Evolutionary conservation across 192 early-diverging fungal species (phyloP).

Genomic region (Powellomyces hirtus): DNA sequence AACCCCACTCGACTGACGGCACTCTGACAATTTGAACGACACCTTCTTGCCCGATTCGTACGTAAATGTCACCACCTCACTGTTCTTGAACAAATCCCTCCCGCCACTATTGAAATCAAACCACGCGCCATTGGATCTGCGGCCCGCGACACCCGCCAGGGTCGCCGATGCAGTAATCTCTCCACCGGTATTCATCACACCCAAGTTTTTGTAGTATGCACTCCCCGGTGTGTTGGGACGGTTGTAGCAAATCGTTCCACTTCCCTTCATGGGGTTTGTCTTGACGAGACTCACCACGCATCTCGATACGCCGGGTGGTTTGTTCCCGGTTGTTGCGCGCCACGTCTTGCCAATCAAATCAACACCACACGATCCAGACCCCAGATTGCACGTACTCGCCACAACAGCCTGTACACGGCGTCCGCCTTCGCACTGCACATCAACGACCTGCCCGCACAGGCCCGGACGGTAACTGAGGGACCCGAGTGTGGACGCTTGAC

Average conservation of each 20-base stretch:
- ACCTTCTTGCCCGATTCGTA: background rate
- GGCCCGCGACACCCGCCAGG: background rate
- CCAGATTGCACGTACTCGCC: no score
- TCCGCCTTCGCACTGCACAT: background rate
- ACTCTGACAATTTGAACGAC: background rate
- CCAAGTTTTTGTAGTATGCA: background rate
- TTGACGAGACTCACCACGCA: background rate
- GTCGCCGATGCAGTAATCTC: background rate
- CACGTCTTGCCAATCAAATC: conserved; percentile 1
- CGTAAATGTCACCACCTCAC: background rate
- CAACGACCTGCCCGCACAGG: background rate
- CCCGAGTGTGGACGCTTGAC: background rate
- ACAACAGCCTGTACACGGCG: no score
- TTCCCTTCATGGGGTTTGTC: background rate
- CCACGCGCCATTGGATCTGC: background rate
- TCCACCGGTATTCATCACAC: background rate
- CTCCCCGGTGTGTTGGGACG: background rate
- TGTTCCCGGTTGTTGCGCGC: background rate
- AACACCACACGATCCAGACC: background rate
- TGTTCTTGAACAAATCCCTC: background rate
- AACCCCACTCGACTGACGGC: background rate
- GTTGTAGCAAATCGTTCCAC: background rate
- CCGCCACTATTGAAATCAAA: conserved; percentile 5
- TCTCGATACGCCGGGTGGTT: background rate
- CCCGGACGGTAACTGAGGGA: background rate